Evolutionary conservation across 257 asterid species (phyloP).

Genomic region (Solanum chaucha): DNA sequence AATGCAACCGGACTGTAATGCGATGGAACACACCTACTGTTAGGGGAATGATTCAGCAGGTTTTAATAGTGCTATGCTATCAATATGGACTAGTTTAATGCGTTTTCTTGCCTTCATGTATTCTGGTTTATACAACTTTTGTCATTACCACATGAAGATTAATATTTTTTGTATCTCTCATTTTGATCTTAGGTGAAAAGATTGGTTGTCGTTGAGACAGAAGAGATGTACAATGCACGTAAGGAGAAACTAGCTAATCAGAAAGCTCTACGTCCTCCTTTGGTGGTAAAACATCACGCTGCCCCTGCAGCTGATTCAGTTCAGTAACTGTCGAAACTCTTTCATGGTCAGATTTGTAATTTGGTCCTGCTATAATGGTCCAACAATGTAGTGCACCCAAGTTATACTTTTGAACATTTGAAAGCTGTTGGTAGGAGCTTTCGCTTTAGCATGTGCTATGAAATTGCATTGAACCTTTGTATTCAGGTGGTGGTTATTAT

Average conservation of each 20-base stretch:
- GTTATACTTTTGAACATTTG: background rate
- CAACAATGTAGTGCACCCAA: background rate
- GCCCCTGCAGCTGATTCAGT: slow-evolving; percentile 21
- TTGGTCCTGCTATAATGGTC: background rate
- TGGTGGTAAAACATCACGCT: slow-evolving; percentile 41
- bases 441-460: background rate
- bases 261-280: slow-evolving; percentile 58
- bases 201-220: slow-evolving; percentile 62
- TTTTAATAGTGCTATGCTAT: background rate
- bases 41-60: slow-evolving; percentile 97
- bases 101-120: background rate
- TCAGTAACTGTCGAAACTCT: slow-evolving; percentile 5
- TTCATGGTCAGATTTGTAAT: slow-evolving; percentile 8
- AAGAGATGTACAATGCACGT: slow-evolving; percentile 69
- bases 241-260: slow-evolving; percentile 49
- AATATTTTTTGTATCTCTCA: background rate
- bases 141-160: background rate
- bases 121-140: background rate
- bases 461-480: background rate
- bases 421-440: background rate
- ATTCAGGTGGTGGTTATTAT: background rate
- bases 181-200: slow-evolving; percentile 47
- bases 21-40: slow-evolving; percentile 80
- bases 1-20: slow-evolving; percentile 83
- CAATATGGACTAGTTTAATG: background rate